Evolutionary conservation across 2,329 filamentous ascomycete species (phyloP), one percentile per base, ranked within the genome.

Genomic region (Xylariales sp.): DNA sequence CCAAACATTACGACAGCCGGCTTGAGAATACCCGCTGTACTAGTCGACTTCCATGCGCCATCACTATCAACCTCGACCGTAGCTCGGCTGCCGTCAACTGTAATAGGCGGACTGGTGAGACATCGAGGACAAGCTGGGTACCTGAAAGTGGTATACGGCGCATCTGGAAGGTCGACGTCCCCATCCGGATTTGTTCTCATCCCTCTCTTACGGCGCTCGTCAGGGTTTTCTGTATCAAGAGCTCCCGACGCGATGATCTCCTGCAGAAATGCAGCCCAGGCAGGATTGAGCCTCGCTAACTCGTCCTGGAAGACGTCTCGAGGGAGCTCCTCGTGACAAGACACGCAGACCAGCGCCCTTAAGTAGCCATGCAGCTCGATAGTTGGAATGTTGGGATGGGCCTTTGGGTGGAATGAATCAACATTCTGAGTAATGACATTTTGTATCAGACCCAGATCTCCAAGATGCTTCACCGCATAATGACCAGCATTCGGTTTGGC

Each of bases 1-100:
- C 93, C 93, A 60, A 97, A 97, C 88, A 97, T 96, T 53, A 90
- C 82, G 2, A 98, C 90, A 1, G 87, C 87, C 3, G 93, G 93
- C 58, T 97, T 97, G 42, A 98, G 62, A 27, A 97, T 80, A 2
- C 91, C 93, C 0, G 81, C 87, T 2, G 75, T 80, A 51, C 80
- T 82, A 0, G 67, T 66, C 5, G 72, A 53, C 28, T 71, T 65
- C 87, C 84, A 94, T 1, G 89, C 91, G 0, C 91, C 91, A 40
- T 96, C 88, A 1, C 58, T 53, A 54, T 96, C 91, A 10, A 86
- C 76, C 47, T 85, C 71, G 1, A 96, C 82, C 19, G 62, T 66
- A 14, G 74, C 70, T 45, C 57, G 65, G 2, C 67, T 70, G 4
- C 82, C 78, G 51, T 84, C 74, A 21, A 67, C 57, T 29, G 76